Percentiles rank a stretch among this genome's conserved stretches.
Conservation (phyloP, 306 rosid species). For the Cicer arietinum region DNA sequence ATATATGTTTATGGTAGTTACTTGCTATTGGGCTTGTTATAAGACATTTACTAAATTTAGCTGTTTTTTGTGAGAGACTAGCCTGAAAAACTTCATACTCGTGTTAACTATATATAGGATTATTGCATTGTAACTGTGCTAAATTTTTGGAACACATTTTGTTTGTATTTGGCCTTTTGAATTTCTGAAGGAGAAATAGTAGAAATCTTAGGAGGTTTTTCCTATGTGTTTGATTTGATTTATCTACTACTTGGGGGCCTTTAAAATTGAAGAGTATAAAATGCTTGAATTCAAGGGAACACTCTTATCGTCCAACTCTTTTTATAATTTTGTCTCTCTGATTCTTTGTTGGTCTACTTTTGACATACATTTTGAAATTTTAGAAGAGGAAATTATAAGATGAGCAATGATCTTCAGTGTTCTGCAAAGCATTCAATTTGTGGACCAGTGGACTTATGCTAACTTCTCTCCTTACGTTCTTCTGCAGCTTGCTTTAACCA, state of each 20-base stretch:
- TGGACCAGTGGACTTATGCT: constrained; percentile 40
- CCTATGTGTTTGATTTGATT: constrained; percentile 14
- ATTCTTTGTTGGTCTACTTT: constrained; percentile 33
- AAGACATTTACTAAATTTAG: not conserved
- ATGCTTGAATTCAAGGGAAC: constrained; percentile 38
- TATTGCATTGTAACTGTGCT: constrained; percentile 18
- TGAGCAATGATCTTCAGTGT: constrained; percentile 29
- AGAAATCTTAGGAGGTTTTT: constrained; percentile 12
- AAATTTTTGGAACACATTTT: constrained; percentile 13
- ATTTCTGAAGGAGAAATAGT: constrained; percentile 12
- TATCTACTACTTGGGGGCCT: constrained; percentile 31
- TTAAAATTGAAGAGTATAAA: constrained; percentile 16
- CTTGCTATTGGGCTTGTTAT: constrained; percentile 14
- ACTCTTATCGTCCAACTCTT: constrained; percentile 7
- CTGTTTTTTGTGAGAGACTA: not conserved
- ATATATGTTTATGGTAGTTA: constrained; percentile 8
- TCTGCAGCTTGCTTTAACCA: constrained; percentile 84
- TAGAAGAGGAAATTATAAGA: constrained; percentile 30
- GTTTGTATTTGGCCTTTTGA: constrained; percentile 22
- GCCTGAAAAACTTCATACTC: constrained; percentile 1
- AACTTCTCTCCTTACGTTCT: constrained; percentile 42
- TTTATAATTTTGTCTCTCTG: constrained; percentile 15
- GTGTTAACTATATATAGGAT: not conserved
- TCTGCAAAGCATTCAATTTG: not conserved
- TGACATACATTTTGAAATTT: constrained; percentile 27